phyloP scores from a whole-genome alignment of 208 protist genomes.

The Acanthamoeba lenticulata region DNA sequence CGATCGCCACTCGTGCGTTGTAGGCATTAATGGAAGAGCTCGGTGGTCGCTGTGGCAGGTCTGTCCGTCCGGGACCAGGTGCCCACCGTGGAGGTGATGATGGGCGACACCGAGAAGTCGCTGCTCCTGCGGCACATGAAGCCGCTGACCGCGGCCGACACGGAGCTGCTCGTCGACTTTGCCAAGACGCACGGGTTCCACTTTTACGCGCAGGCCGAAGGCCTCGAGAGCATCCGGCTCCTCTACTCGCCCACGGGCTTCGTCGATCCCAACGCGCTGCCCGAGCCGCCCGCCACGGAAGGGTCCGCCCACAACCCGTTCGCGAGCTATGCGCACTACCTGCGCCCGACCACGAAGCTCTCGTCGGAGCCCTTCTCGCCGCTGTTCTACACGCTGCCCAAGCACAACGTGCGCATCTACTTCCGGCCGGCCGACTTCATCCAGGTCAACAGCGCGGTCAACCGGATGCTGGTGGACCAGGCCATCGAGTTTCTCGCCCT shows the following conservation, averaged over 20 bases:
- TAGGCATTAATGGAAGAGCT: background rate
- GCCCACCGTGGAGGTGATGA: constrained; percentile 39
- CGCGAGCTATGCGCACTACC: background rate
- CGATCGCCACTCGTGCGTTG: background rate
- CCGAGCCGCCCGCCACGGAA: background rate
- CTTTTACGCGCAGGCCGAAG: background rate
- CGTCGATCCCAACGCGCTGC: background rate
- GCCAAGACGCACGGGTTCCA: background rate
- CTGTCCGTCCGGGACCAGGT: background rate
- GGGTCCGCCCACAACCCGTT: background rate
- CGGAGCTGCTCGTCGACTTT: background rate
- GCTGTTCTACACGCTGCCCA: constrained; percentile 45
- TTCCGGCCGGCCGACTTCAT: constrained; percentile 46
- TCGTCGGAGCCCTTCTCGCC: constrained; percentile 3
- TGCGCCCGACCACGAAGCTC: background rate
- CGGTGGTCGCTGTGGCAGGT: background rate
- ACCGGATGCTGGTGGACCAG: constrained; percentile 17
- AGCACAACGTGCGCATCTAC: constrained; percentile 33
- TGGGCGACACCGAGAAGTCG: background rate
- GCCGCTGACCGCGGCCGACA: background rate
- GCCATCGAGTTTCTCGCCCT: constrained; percentile 38
- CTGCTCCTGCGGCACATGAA: background rate
- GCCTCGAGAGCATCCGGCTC: background rate
- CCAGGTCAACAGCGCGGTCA: constrained; percentile 32
- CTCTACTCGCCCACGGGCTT: background rate